Evolutionary conservation across 306 rosid genomes (phyloP), one percentile per base, ranked within the genome.

Genomic region (Rosa rugosa): DNA sequence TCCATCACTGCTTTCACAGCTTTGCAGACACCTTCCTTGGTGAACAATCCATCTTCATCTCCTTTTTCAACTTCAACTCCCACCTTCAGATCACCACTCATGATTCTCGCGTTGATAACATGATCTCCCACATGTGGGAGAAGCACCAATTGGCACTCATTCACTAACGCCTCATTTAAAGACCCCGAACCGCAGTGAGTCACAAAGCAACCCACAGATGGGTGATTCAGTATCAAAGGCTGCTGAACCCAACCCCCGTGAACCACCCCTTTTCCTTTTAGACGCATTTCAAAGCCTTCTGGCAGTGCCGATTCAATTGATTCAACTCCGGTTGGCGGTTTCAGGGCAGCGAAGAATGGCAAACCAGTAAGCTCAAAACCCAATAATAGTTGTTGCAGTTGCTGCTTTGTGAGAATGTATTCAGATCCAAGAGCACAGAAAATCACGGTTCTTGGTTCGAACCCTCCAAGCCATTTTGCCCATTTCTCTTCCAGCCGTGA

Each of bases 121-220:
- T 91, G 94, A 75, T 91, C 98, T 47, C 89, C 87, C 16, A 70
- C 72, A 0, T 78, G 46, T 6, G 94, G 98, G 1, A 93, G 69
- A 12, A 91, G 67, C 38, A 91, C 91, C 63, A 89, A 18, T 63
- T 88, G 94, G 42, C 90, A 86, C 44, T 88, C 82, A 38, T 11
- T 89, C 72, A 85, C 72, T 82, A 88, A 44, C 8, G 85, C 92
- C 85, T 93, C 96, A 31, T 84, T 75, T 42, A 89, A 46, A 45
- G 97, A 89, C 18, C 96, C 94, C 2, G 92, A 80, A 27, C 97
- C 96, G 50, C 94, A 90, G 73, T 93, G 96, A 8, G 97, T 89
- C n/a, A 93, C 92, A 72, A 91, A 91, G 83, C 94, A 91, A 41
- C 96, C 97, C 38, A 93, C 89, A 1, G 93, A 89, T 38, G 89